These are phyloP conservation scores for Dictyostelium capitatum DNA, from an alignment of 78 protist genomes.

Conservation along the genomic window DNA sequence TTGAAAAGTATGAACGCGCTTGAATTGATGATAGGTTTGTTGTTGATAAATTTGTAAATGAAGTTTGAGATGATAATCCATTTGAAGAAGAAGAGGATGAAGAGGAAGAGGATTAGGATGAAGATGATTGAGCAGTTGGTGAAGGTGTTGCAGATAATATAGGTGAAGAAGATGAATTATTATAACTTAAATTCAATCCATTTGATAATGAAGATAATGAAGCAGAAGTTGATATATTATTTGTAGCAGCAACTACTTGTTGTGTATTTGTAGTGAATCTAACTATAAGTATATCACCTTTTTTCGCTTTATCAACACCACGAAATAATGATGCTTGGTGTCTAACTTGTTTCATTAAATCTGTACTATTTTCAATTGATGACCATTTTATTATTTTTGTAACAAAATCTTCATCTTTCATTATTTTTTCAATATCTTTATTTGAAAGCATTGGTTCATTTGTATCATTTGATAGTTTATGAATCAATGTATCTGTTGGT, in stretches of 20 bases:
- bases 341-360: constrained; percentile 39
- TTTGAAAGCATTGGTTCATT: not conserved
- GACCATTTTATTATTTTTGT: constrained; percentile 64
- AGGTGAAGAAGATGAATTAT: not conserved
- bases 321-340: constrained; percentile 54
- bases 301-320: constrained; percentile 70
- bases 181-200: not conserved
- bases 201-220: constrained; percentile 11
- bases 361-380: constrained; percentile 24
- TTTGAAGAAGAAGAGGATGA: not conserved
- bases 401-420: not conserved
- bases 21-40: not conserved
- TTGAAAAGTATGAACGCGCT: not conserved
- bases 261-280: constrained; percentile 8
- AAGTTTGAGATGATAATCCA: not conserved
- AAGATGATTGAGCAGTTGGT: not conserved
- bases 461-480: constrained; percentile 36
- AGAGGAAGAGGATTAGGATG: not conserved
- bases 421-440: not conserved
- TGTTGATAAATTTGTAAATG: not conserved
- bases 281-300: constrained; percentile 50
- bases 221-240: not conserved
- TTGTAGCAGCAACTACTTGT: not conserved
- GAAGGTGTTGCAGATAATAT: not conserved
- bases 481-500: constrained; percentile 27